A percentile compares a stretch with the other conserved stretches of the same genome.
phyloP scores from a whole-genome alignment of 169 alveolate species.

The Eimeria acervulina region DNA sequence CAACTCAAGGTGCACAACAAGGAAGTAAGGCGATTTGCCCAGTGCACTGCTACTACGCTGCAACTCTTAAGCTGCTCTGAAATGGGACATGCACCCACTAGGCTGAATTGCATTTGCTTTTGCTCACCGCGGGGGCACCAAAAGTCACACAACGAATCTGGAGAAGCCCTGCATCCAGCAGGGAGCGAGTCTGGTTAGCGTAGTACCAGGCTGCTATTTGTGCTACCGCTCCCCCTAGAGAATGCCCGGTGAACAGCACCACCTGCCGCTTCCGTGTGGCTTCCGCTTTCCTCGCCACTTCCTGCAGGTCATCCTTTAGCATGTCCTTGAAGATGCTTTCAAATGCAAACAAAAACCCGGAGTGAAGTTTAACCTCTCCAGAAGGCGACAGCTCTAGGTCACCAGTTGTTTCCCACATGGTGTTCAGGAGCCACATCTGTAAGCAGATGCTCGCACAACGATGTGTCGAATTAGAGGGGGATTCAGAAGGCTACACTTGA shows the following conservation, averaged over 20 bases:
- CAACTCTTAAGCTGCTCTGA: neutral
- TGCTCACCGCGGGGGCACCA: slow-evolving; percentile 75
- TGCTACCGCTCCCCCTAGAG: slow-evolving; percentile 64
- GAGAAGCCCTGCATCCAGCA: slow-evolving; percentile 15
- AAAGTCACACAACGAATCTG: slow-evolving; percentile 57
- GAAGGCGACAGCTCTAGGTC: slow-evolving; percentile 62
- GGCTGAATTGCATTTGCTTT: neutral
- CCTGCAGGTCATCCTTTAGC: slow-evolving; percentile 26
- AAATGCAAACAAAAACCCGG: slow-evolving; percentile 62
- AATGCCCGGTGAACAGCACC: slow-evolving; percentile 73
- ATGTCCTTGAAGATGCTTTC: neutral
- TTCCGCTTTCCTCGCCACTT: neutral
- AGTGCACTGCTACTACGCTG: neutral
- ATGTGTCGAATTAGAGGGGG: neutral
- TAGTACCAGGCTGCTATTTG: slow-evolving; percentile 71
- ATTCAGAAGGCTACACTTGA: neutral
- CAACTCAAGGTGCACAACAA: neutral
- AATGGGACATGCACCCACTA: neutral
- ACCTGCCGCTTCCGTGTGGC: slow-evolving; percentile 64
- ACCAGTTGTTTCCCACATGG: slow-evolving; percentile 40
- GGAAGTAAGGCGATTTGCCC: neutral
- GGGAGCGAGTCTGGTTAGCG: slow-evolving; percentile 39
- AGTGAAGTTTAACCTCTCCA: slow-evolving; percentile 36
- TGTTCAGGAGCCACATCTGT: slow-evolving; percentile 72
- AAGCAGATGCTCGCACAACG: neutral